Evolutionary conservation across 257 asterid genomes (phyloP), one percentile per base, ranked within the genome.

Genomic region (Gentiana macrophylla): DNA sequence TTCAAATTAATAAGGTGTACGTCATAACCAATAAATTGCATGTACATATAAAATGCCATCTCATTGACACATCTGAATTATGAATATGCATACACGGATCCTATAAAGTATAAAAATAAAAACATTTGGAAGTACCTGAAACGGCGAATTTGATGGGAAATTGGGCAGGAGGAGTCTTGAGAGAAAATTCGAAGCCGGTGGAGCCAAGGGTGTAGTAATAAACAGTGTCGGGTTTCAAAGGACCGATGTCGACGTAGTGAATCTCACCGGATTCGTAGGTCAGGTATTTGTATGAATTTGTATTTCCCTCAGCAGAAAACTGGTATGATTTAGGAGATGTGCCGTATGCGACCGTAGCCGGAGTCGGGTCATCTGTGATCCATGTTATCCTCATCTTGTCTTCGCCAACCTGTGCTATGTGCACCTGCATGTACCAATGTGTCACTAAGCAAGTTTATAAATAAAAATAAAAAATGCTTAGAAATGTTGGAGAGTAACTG

Each of bases 231-330:
- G 94, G 83, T 35, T 49, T 65, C 66, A 89, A 62, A 3, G 94
- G 95, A 6, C 97, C 97, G 33, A 89, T 78, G 50, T 79, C 63
- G 11, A 69, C 95, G 12, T 86, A 50, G 45, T 89, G 95, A 57
- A 86, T 79, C 52, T 84, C 62, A 4, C 89, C 95, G 0, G 95
- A 89, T 3, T 8, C 32, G 10, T 86, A 89, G 0, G 15, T 0
- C n/a, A 79, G 0, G 53, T 74, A 89, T 0, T 37, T 11, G 72
- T 89, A 89, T 5, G 1, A 35, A 8, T 34, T 35, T 36, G 74
- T 60, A 1, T 35, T 65, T 33, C 97, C 97, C 3, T 32, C 73
- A 10, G 92, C 74, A 13, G 89, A 72, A 52, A 52, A 67, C 24
- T 61, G 62, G n/a, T 75, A 61, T 3, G 62, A 58, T 43, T 78